Base-by-base conservation (phyloP, 768 basidiomycete species). In the Trametes coccinea region DNA sequence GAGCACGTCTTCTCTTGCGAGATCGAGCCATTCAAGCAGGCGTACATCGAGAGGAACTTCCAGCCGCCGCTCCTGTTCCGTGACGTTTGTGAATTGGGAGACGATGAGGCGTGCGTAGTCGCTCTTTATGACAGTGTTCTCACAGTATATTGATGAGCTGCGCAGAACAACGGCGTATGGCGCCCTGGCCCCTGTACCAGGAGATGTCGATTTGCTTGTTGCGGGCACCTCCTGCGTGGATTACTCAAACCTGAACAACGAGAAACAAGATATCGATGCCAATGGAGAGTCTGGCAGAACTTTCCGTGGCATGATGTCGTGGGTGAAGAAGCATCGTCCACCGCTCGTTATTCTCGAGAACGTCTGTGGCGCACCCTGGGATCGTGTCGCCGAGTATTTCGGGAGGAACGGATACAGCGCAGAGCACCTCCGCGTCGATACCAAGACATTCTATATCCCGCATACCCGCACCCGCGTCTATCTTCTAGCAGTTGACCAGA, bases 161-260 rank as follows among this genome's bases (percentile, higher is more conserved):
- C 27, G 37, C 55, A 96, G 95, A 22, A 87, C 92, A 59, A 98
- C 95, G 0, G 95, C 95, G 0, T 98, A 98, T 71, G 95, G 95
- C 3, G 85, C 93, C 11, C 76, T 90, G 39, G 92, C 84, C 3
- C 79, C 85, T 34, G 94, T 98, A 3, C 95, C 95, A 0, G 93
- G 93, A 11, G 86, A 95, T 64, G 92, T 93, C 31, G 95, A 97
- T 72, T 78, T 97, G 56, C 81, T 96, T 31, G 83, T 98, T 60
- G 95, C 95, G 2, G 95, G 95, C 33, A 98, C 95, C 1, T 96
- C 94, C 22, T 98, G 95, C 63, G 95, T 97, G 65, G 95, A 97
- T 71, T 97, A 96, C 67, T 97, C 95, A n/a, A 93, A 89, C 69
- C 82, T 98, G 60, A 98, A 98, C 73, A 94, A 90, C 67, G 84